These are phyloP conservation scores for Ilex paraguariensis DNA, from an alignment of 305 asterid species.

Conservation along the genomic window DNA sequence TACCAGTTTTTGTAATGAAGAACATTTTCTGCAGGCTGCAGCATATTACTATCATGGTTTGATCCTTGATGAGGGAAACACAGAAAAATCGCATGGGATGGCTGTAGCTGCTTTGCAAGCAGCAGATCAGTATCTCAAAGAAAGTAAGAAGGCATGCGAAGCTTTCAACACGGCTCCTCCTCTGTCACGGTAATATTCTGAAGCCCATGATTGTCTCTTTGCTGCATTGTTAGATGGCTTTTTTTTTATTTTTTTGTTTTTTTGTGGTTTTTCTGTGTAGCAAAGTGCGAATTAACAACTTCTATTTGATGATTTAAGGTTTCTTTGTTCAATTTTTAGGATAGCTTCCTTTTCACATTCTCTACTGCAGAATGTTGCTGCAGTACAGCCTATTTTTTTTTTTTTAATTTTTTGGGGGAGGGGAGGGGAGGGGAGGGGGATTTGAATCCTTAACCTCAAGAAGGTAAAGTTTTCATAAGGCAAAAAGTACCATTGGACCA, in stretches of 20 bases:
- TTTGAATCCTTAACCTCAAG: too few relatives aligned
- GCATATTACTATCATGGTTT: slow-evolving; percentile 98
- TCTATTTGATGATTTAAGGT: too few relatives aligned
- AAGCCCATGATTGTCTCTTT: not conserved
- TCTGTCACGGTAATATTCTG: slow-evolving; percentile 60
- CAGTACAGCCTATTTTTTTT: too few relatives aligned
- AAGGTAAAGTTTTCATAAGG: too few relatives aligned
- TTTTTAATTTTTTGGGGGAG: too few relatives aligned
- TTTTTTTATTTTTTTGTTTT: slow-evolving; percentile 2
- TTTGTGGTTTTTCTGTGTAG: not conserved
- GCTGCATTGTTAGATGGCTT: too few relatives aligned
- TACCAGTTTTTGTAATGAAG: slow-evolving; percentile 8
- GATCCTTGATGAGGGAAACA: slow-evolving; percentile 95
- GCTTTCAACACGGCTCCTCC: slow-evolving; percentile 74
- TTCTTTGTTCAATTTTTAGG: too few relatives aligned
- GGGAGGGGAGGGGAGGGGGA: too few relatives aligned
- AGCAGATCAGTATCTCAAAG: slow-evolving; percentile 95
- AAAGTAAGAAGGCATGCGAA: slow-evolving; percentile 87
- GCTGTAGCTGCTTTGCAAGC: slow-evolving; percentile 98
- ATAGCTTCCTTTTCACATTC: too few relatives aligned
- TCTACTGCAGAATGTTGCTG: too few relatives aligned
- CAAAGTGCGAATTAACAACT: not conserved
- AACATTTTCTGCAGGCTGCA: slow-evolving; percentile 54
- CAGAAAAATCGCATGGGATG: slow-evolving; percentile 98
- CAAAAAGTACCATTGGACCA: too few relatives aligned